A percentile compares a stretch with the other conserved stretches of the same genome.
Conservation (phyloP, 2,329 filamentous ascomycete genomes). For the Clonostachys chloroleuca region DNA sequence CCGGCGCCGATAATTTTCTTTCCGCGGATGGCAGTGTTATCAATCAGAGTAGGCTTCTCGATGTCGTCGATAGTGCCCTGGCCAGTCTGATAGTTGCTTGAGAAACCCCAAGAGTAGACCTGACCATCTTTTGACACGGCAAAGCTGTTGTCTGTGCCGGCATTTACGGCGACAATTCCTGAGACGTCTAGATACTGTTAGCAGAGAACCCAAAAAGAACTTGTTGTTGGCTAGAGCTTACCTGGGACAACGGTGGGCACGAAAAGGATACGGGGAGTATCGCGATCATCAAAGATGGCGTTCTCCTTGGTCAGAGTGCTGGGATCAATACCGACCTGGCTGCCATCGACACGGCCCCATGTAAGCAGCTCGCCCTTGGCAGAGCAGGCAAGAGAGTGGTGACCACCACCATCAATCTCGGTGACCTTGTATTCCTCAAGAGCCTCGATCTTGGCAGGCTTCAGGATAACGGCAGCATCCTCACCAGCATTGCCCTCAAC, state of each 20-base stretch:
- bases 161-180: constrained; percentile 49
- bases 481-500: constrained; percentile 50
- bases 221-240: constrained; percentile 18
- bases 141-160: constrained; percentile 71
- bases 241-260: constrained; percentile 34
- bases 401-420: constrained; percentile 64
- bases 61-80: constrained; percentile 77
- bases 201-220: background rate
- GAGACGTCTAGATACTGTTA: constrained; percentile 32
- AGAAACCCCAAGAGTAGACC: constrained; percentile 79
- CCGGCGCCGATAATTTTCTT: constrained; percentile 75
- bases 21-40: constrained; percentile 77
- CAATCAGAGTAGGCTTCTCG: constrained; percentile 70
- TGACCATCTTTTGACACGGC: constrained; percentile 66
- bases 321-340: constrained; percentile 52
- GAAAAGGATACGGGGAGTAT: constrained; percentile 60
- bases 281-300: constrained; percentile 58
- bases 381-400: constrained; percentile 68
- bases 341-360: constrained; percentile 54
- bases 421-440: constrained; percentile 61
- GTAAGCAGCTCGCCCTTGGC: constrained; percentile 51
- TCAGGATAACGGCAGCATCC: constrained; percentile 63
- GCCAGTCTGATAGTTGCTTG: constrained; percentile 74
- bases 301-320: constrained; percentile 42
- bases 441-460: constrained; percentile 61